Base-by-base conservation (phyloP, 345 rosid genomes). In the Dipteronia dyeriana region DNA sequence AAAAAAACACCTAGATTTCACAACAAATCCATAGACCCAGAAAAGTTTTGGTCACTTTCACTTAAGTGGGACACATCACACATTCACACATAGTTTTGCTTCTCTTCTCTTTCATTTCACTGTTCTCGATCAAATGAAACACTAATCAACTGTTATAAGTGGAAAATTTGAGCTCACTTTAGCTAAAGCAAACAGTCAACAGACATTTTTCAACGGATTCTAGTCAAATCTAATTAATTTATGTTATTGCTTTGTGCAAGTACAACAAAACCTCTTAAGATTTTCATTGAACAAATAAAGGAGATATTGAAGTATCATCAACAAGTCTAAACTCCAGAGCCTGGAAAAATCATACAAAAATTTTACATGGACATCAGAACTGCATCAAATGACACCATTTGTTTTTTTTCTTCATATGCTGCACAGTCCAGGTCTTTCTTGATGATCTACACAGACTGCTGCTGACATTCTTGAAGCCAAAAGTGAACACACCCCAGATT, bases 401-500 rank as follows among this genome's bases (percentile, higher is more conserved):
- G 26, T 34, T 34, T 31, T 34, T 34, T 0, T 34, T 34, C 38
- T 34, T 84, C 65, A 79, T 34, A 72, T 61, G 66, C 81, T 79
- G 80, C 82, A 61, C 63, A 80, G 71, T 63, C 76, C 86, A 75
- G 75, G 76, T 64, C 78, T 83, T 74, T 84, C 88, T 75, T 79
- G 71, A 19, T 79, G 71, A 19, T 85, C 88, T 62, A 81, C 84
- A 47, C 78, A 74, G 76, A 75, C 89, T 67, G 88, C 75, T 31
- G 34, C 38, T 34, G 38, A 34, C 60, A 81, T 75, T 77, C 73
- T 86, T 70, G 91, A 83, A 78, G 79, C 82, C 31, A 74, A 79
- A 17, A 80, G 79, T 51, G 90, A 85, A 76, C 76, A 84, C 23
- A 71, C 54, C 78, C 80, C 89, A 76, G 83, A 79, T 70, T 82